Conservation (phyloP, 345 rosid genomes). For the Melaleuca alternifolia region DNA sequence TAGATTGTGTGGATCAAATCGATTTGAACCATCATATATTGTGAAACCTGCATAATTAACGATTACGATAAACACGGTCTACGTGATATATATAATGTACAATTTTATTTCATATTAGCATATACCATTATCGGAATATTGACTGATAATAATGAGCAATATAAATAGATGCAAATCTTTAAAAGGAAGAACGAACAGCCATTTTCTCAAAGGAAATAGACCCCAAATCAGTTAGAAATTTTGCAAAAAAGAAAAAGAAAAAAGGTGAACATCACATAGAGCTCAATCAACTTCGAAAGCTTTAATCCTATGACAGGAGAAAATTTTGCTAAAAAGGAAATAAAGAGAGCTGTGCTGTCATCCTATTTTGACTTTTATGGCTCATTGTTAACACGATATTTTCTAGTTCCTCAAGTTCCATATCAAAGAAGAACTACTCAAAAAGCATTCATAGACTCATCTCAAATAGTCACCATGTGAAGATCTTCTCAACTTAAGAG, state of each 20-base stretch:
- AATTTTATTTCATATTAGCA: too few species aligned
- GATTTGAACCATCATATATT: background rate
- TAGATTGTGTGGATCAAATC: too few species aligned
- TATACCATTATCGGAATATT: too few species aligned
- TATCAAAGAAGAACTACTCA: background rate
- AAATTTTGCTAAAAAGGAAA: background rate
- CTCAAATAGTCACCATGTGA: conserved; percentile 2
- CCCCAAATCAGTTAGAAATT: background rate
- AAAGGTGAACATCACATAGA: too few species aligned
- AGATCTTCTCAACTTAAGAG: background rate
- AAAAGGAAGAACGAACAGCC: background rate
- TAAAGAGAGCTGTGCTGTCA: background rate
- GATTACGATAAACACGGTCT: background rate
- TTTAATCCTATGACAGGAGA: background rate
- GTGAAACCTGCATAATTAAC: background rate
- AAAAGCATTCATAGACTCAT: background rate
- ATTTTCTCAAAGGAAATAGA: background rate
- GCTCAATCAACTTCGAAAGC: too few species aligned
- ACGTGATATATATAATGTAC: background rate
- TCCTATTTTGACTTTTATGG: background rate
- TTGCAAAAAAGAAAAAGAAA: too few species aligned
- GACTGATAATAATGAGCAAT: background rate
- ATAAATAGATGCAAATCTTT: background rate
- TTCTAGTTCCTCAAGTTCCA: background rate
- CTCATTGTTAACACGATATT: background rate